Evolutionary conservation across 441 rosid species (phyloP).

Genomic region (Bocquillonia castaneifolia): DNA sequence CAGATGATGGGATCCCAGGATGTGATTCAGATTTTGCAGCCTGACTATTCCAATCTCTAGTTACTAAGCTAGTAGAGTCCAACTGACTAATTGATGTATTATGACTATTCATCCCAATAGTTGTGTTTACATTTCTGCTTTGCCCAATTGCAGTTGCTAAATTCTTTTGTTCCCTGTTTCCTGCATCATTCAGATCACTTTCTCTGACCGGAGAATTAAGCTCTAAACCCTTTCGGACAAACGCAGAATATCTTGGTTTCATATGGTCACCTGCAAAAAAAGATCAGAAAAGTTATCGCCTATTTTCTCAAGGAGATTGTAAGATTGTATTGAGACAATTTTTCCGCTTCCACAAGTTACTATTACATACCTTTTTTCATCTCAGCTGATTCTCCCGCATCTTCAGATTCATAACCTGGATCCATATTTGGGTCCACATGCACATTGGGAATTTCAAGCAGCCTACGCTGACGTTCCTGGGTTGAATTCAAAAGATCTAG

Average conservation of each 20-base stretch:
- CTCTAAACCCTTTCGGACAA: slow-evolving; percentile 32
- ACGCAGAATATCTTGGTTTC: slow-evolving; percentile 31
- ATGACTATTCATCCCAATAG: slow-evolving; percentile 18
- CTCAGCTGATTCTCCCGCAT: slow-evolving; percentile 35
- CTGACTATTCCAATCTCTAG: slow-evolving; percentile 25
- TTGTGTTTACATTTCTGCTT: slow-evolving; percentile 26
- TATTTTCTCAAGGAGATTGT: slow-evolving; percentile 3
- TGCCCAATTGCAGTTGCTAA: slow-evolving; percentile 32
- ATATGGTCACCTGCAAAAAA: slow-evolving; percentile 43
- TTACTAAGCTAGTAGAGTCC: slow-evolving; percentile 25
- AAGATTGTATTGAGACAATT: slow-evolving; percentile 6
- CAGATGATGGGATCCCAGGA: slow-evolving; percentile 34
- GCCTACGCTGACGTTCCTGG: slow-evolving; percentile 64
- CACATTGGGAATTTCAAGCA: slow-evolving; percentile 59
- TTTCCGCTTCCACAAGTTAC: slow-evolving; percentile 15
- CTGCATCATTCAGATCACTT: slow-evolving; percentile 36
- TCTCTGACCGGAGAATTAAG: slow-evolving; percentile 29
- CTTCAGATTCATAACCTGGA: slow-evolving; percentile 48
- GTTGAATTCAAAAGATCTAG: slow-evolving; percentile 70
- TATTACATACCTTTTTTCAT: slow-evolving; percentile 46
- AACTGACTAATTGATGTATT: slow-evolving; percentile 33
- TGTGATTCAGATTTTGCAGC: slow-evolving; percentile 31
- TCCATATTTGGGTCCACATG: slow-evolving; percentile 64
- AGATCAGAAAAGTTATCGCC: slow-evolving; percentile 19
- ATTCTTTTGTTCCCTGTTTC: slow-evolving; percentile 32